Evolutionary conservation across 2,329 filamentous ascomycete genomes (phyloP), one percentile per base, ranked within the genome.

Genomic region (Talaromyces islandicus): DNA sequence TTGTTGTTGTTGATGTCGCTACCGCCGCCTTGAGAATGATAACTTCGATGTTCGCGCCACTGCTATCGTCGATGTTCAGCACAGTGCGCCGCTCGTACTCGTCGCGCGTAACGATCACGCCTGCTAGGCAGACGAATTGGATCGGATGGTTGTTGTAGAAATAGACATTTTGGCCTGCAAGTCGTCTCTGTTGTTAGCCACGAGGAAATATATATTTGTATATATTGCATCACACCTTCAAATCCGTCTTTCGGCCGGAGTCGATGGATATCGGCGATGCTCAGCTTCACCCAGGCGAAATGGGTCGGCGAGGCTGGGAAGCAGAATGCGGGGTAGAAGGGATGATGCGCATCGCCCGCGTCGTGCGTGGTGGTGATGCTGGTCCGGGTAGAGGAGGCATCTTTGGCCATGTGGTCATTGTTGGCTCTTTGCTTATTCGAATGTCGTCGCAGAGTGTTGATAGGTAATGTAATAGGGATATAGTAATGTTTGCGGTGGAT

Each of bases 141-240:
- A 93, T 85, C 0, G 90, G 90, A 65, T 92, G 85, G 71, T 92
- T 92, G 55, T 80, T 74, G 75, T 86, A 81, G 73, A 92, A 91
- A 73, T 81, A 84, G 43, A 85, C 73, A 54, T 80, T 76, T 68
- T 84, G 82, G 51, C 79, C 83, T 84, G 62, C 0, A 53, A 14
- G 14, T 58, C 21, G 14, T 11, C 27, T 14, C 32, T 30, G 1
- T 52, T 48, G 27, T 53, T 61, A 61, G 60, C 48, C 29, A 14
- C 25, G 17, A 27, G 1, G n/a, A 21, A 46, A 2, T n/a, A n/a
- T 14, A 21, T 9, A 51, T 57, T 6, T 14, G 24, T 30, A n/a
- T n/a, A n/a, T n/a, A n/a, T 6, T 24, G 10, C 2, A 46, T 14
- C 41, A 11, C 76, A 82, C 83, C 82, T 73, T 79, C 77, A 67